Percentiles rank a stretch among this genome's conserved stretches.
These are phyloP conservation scores for Chrysanthemum seticuspe DNA, from an alignment of 129 eudicot species.

Conservation along the genomic window DNA sequence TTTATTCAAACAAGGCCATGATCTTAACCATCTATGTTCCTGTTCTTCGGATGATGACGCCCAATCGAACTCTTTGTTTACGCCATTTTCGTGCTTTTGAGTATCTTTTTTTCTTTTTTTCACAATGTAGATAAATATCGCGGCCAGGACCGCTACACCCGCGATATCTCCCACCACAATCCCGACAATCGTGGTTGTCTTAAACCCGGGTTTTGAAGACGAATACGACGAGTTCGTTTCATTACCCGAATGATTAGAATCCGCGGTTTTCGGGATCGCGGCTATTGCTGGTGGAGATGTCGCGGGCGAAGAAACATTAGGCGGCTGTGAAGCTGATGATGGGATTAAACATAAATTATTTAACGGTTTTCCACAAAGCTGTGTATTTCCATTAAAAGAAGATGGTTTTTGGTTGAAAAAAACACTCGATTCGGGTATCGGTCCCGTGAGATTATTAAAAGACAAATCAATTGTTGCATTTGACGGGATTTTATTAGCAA, in stretches of 20 bases:
- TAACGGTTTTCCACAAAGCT: slow-evolving; percentile 76
- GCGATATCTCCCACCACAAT: slow-evolving; percentile 76
- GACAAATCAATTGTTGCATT: slow-evolving; percentile 82
- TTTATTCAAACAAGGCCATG: slow-evolving; percentile 67
- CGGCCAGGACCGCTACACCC: slow-evolving; percentile 47
- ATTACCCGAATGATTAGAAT: slow-evolving; percentile 30
- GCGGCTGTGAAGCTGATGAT: slow-evolving; percentile 40
- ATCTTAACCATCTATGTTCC: slow-evolving; percentile 52
- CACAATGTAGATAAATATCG: slow-evolving; percentile 44
- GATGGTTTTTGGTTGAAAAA: slow-evolving; percentile 46
- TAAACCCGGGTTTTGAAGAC: slow-evolving; percentile 43
- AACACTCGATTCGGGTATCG: slow-evolving; percentile 58
- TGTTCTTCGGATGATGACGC: slow-evolving; percentile 49
- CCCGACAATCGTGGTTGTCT: slow-evolving; percentile 47
- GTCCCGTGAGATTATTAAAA: slow-evolving; percentile 69
- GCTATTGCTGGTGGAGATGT: slow-evolving; percentile 94
- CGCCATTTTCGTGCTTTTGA: slow-evolving; percentile 30
- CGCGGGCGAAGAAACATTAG: slow-evolving; percentile 47
- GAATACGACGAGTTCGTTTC: slow-evolving; percentile 31
- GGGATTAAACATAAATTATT: slow-evolving; percentile 53
- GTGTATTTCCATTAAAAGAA: slow-evolving; percentile 63
- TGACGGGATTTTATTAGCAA: slow-evolving; percentile 42
- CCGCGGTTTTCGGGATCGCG: slow-evolving; percentile 71
- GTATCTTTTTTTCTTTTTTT: slow-evolving; percentile 37
- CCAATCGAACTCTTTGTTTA: slow-evolving; percentile 57